phyloP scores from a whole-genome alignment of 495 filamentous ascomycete genomes.

The Podospora tetraspora region DNA sequence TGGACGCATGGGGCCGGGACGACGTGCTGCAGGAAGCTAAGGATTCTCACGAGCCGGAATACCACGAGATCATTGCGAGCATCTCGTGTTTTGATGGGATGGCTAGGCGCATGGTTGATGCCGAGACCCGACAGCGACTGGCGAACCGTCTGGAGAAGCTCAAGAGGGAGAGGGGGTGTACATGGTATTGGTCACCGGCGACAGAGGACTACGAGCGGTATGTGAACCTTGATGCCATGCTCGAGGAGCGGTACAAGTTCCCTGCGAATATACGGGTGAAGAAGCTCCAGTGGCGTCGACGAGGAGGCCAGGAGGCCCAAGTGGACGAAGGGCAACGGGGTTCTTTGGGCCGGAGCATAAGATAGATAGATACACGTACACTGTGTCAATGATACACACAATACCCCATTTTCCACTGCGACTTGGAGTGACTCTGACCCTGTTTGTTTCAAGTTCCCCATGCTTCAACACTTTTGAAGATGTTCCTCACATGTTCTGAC shows the following conservation, averaged over 20 bases:
- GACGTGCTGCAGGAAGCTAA: conserved; percentile 33
- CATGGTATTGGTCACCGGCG: conserved; percentile 24
- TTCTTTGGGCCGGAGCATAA: background rate
- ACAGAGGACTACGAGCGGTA: background rate
- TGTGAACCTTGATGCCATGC: background rate
- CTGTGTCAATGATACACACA: background rate
- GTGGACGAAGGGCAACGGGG: background rate
- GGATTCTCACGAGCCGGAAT: conserved; percentile 21
- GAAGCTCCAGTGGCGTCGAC: background rate
- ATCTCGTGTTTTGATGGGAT: conserved; percentile 33
- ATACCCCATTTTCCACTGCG: background rate
- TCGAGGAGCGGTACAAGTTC: background rate
- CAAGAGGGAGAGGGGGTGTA: conserved; percentile 13
- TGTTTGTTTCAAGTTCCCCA: background rate
- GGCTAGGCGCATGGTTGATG: conserved; percentile 21
- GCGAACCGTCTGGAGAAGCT: conserved; percentile 20
- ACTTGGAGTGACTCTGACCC: background rate
- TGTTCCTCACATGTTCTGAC: background rate
- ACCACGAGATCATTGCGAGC: conserved; percentile 27
- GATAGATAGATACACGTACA: background rate
- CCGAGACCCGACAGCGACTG: conserved; percentile 23
- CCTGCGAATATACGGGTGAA: background rate
- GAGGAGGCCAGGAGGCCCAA: background rate
- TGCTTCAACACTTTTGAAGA: too few species aligned
- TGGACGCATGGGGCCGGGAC: conserved; percentile 29